Evolutionary conservation across 2,329 filamentous ascomycete species (phyloP).

Genomic region (Golovinomyces cichoracearum): DNA sequence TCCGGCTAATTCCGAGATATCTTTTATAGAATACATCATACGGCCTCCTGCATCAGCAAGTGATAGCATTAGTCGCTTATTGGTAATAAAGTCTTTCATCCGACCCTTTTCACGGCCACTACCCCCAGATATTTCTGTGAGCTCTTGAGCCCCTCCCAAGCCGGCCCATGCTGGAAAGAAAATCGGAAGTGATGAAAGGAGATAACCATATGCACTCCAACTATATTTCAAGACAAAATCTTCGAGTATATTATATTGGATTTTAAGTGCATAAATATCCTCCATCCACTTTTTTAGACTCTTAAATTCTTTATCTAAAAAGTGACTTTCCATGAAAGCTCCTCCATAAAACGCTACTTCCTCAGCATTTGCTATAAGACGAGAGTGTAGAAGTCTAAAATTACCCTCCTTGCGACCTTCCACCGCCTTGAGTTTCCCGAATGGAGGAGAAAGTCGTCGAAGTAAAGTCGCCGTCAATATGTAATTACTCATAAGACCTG

Average conservation of each 20-base stretch:
- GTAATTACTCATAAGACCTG: conserved; percentile 73
- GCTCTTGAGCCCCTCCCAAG: conserved; percentile 44
- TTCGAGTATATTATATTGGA: conserved; percentile 94
- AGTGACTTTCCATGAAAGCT: conserved; percentile 79
- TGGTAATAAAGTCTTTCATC: conserved; percentile 98
- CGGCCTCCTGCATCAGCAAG: conserved; percentile 83
- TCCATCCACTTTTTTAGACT: conserved; percentile 95
- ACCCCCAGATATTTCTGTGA: conserved; percentile 24
- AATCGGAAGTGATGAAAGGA: conserved; percentile 74
- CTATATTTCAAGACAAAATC: conserved; percentile 96
- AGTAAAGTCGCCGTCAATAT: conserved; percentile 80
- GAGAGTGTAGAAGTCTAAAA: conserved; percentile 71
- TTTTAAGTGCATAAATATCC: conserved; percentile 89
- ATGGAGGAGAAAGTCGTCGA: conserved; percentile 69
- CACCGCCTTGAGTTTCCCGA: conserved; percentile 87
- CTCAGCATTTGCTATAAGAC: conserved; percentile 86
- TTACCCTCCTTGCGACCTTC: conserved; percentile 89
- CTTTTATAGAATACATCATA: conserved; percentile 99
- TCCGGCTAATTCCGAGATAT: conserved; percentile 79
- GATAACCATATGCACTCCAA: conserved; percentile 93
- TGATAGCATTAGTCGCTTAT: conserved; percentile 93
- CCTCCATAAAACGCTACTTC: conserved; percentile 95
- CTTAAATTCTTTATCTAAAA: conserved; percentile 75
- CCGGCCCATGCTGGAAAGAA: conserved; percentile 91
- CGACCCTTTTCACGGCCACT: conserved; percentile 49